A percentile compares a stretch with the other conserved stretches of the same genome.
These are phyloP conservation scores for Zhuliangozyma parablackwelliae DNA, from an alignment of 1,139 yeast species.

Conservation along the genomic window DNA sequence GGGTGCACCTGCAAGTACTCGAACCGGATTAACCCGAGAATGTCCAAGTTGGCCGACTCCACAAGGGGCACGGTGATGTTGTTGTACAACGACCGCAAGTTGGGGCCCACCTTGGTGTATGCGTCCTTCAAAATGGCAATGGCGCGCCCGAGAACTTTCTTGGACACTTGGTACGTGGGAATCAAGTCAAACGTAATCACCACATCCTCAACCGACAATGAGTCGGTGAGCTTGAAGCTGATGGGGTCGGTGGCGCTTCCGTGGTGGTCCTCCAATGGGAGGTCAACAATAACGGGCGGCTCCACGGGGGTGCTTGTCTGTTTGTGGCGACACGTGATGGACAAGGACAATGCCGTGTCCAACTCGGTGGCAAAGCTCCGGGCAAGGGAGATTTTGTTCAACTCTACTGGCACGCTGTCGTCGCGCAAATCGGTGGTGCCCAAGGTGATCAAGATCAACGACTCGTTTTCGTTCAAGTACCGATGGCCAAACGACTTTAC, in stretches of 20 bases:
- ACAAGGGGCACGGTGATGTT: constrained; percentile 73
- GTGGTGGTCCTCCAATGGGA: constrained; percentile 79
- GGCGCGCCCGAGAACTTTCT: constrained; percentile 74
- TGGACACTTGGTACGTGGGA: constrained; percentile 70
- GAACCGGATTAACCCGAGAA: constrained; percentile 73
- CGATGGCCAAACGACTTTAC: constrained; percentile 86
- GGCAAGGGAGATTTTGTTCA: constrained; percentile 69
- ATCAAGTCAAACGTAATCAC: constrained; percentile 77
- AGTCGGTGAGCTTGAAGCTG: constrained; percentile 58
- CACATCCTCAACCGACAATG: constrained; percentile 50
- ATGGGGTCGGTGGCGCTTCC: constrained; percentile 81
- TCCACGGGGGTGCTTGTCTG: constrained; percentile 44
- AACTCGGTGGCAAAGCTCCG: constrained; percentile 76
- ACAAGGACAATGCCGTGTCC: constrained; percentile 82
- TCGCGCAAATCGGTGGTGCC: constrained; percentile 83
- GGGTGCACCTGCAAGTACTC: constrained; percentile 72
- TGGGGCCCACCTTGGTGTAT: constrained; percentile 65
- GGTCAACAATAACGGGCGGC: constrained; percentile 68
- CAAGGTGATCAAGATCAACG: constrained; percentile 69
- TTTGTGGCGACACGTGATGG: constrained; percentile 53
- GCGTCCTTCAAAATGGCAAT: constrained; percentile 68
- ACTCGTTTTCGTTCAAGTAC: constrained; percentile 59
- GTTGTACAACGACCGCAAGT: constrained; percentile 65
- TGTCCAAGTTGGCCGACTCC: constrained; percentile 65
- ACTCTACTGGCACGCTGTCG: constrained; percentile 55